Percentiles rank a stretch among this genome's conserved stretches.
Evolutionary conservation across 23 red algal genomes (phyloP).

Genomic region (Cyanidioschyzon merolae): DNA sequence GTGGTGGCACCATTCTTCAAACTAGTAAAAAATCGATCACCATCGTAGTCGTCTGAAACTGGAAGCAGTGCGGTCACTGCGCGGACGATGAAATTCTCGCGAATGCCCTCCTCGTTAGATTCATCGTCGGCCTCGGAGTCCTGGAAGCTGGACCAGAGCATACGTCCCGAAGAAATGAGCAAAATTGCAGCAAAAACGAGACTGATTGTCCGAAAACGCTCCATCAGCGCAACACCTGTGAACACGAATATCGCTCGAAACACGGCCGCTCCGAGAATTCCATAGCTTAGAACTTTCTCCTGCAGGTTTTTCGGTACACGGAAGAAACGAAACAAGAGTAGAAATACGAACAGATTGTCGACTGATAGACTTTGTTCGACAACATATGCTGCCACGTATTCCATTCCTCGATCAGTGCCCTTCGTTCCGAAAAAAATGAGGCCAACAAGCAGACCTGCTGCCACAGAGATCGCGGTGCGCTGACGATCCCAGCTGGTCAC

Average conservation of each 20-base stretch:
- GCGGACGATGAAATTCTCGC: slow-evolving; percentile 45
- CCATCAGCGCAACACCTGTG: slow-evolving; percentile 49
- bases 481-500: slow-evolving; percentile 3
- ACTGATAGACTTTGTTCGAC: slow-evolving; percentile 80
- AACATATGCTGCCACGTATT: slow-evolving; percentile 82
- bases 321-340: slow-evolving; percentile 84
- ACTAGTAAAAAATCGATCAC: slow-evolving; percentile 45
- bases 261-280: slow-evolving; percentile 67
- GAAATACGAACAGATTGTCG: slow-evolving; percentile 96
- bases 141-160: slow-evolving; percentile 24
- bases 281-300: slow-evolving; percentile 58
- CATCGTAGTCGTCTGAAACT: slow-evolving; percentile 36
- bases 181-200: slow-evolving; percentile 54
- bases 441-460: neutral
- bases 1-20: slow-evolving; percentile 14
- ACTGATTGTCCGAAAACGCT: slow-evolving; percentile 56
- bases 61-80: slow-evolving; percentile 36
- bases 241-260: slow-evolving; percentile 71
- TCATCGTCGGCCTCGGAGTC: slow-evolving; percentile 33
- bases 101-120: slow-evolving; percentile 30
- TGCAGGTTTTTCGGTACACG: slow-evolving; percentile 62
- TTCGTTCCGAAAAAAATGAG: neutral
- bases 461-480: neutral
- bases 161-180: slow-evolving; percentile 48
- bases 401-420: slow-evolving; percentile 34